Percentiles rank a stretch among this genome's conserved stretches.
Evolutionary conservation across 2,329 filamentous ascomycete species (phyloP).

Genomic region (Colletotrichum abscissum): DNA sequence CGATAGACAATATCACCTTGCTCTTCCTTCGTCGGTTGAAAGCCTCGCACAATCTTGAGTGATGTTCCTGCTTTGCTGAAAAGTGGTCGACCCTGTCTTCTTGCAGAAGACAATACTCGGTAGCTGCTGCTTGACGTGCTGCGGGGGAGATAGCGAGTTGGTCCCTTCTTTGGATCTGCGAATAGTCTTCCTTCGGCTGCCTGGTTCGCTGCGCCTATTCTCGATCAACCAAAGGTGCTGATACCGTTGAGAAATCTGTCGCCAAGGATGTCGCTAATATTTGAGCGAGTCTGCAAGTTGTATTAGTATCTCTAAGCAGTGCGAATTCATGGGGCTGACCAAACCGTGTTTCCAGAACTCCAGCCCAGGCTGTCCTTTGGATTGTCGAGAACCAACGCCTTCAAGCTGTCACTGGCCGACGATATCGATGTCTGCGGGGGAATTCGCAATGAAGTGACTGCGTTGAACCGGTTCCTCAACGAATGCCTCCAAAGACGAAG

Average conservation of each 20-base stretch:
- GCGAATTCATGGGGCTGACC: background rate
- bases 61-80: background rate
- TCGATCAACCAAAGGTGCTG: background rate
- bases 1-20: background rate
- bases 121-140: background rate
- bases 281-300: background rate
- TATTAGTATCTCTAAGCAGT: background rate
- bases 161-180: background rate
- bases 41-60: background rate
- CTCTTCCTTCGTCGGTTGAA: too few species aligned
- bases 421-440: background rate
- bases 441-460: background rate
- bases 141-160: background rate
- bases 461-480: constrained; percentile 4
- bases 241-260: background rate
- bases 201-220: background rate
- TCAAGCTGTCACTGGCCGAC: background rate
- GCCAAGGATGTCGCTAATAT: background rate
- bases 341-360: background rate
- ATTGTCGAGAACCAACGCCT: background rate
- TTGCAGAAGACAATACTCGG: background rate
- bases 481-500: constrained; percentile 16
- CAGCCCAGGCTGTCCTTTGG: background rate
- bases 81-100: background rate
- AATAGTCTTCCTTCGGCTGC: background rate